Percentiles rank a stretch among this genome's conserved stretches.
Evolutionary conservation across 495 filamentous ascomycete species (phyloP).

Genomic region (Daldinia decipiens): DNA sequence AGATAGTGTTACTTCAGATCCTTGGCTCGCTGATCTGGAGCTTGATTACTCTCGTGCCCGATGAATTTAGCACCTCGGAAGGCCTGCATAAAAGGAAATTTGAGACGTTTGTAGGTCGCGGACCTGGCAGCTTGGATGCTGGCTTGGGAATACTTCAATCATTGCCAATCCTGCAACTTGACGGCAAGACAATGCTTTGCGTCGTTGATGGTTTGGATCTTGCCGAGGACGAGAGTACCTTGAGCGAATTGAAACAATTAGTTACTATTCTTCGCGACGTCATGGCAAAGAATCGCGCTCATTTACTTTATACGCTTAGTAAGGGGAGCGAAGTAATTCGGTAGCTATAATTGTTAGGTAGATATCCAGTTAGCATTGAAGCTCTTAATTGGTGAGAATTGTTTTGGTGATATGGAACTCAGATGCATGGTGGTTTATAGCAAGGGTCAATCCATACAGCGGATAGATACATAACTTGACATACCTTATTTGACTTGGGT

Average conservation of each 20-base stretch:
- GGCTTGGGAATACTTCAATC: conserved; percentile 28
- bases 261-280: conserved; percentile 6
- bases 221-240: conserved; percentile 12
- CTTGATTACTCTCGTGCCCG: conserved; percentile 20
- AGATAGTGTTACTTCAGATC: conserved; percentile 29
- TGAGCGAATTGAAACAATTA: conserved; percentile 7
- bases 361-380: too few relatives aligned
- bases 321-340: conserved; percentile 1
- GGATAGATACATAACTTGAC: too few relatives aligned
- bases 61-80: conserved; percentile 9
- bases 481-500: too few relatives aligned
- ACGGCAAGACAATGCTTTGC: conserved; percentile 12
- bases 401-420: not conserved
- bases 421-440: too few relatives aligned
- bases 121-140: conserved; percentile 17
- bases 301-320: conserved; percentile 11
- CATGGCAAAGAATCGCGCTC: conserved; percentile 2
- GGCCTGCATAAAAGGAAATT: conserved; percentile 17
- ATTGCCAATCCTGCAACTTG: conserved; percentile 13
- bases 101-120: conserved; percentile 18
- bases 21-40: conserved; percentile 34
- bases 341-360: not conserved
- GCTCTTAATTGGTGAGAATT: not conserved
- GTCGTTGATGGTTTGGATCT: conserved; percentile 33
- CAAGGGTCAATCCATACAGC: too few relatives aligned